Evolutionary conservation across 768 basidiomycete genomes (phyloP), one percentile per base, ranked within the genome.

Genomic region (Hysterangium stoloniferum): DNA sequence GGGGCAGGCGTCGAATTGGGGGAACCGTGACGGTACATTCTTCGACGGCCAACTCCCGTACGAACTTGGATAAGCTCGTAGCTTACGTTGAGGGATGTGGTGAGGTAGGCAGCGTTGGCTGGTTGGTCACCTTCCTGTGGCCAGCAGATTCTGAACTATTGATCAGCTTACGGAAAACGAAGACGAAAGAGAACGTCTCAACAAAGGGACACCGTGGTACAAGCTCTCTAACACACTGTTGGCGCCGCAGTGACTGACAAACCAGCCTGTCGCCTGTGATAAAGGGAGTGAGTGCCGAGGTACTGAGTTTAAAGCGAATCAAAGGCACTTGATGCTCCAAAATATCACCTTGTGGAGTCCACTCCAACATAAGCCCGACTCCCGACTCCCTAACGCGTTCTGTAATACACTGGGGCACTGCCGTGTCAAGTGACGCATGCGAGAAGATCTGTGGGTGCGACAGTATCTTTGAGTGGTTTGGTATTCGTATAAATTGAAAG

Each of bases 301-400:
- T 17, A 15, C 7, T 19, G 6, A 9, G 22, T 6, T 22, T 42
- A 15, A 37, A 19, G 40, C 15, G 15, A 24, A n/a, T n/a, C n/a
- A 6, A 12, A 52, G 57, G 24, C 48, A 62, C 62, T 3, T 56
- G 58, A 42, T 64, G 61, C 19, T 42, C 33, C 2, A 64, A 54
- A n/a, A 62, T 56, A 15, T 52, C 41, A 40, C 61, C 58, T 35
- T 64, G 62, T 5, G 61, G 62, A 9, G 58, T 46, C 62, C 62
- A 64, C 4, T 52, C 45, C 12, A 59, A 53, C 24, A 64, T 27
- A 11, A 62, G 6, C 2, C 62, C 62, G 34, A 57, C 27, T 3
- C 57, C 56, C 9, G 56, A 58, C 13, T 34, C 42, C 13, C 42
- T 32, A 7, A 62, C 50, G 27, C 53, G 57, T 45, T 53, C 27